Evolutionary conservation across 306 rosid species (phyloP).

Genomic region (cucumber (Cucumis sativus)): DNA sequence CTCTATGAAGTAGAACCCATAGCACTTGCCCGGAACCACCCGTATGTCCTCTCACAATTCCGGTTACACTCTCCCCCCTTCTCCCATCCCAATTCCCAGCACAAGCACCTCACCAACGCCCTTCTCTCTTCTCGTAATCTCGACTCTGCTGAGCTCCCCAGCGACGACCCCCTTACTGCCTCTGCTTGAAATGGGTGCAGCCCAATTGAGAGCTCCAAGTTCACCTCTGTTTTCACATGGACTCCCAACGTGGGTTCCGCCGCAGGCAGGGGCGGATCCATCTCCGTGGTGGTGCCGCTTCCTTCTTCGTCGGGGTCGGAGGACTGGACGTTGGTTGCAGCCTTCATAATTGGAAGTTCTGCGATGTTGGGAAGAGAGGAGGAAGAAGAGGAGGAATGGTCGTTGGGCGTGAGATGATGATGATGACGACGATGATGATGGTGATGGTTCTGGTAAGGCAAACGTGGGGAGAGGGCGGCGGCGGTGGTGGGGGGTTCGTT

Average conservation of each 20-base stretch:
- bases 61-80: conserved; percentile 14
- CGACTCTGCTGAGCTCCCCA: conserved; percentile 37
- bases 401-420: background rate
- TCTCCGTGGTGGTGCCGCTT: conserved; percentile 44
- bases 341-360: conserved; percentile 7
- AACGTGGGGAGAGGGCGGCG: background rate
- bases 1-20: background rate
- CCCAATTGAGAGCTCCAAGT: conserved; percentile 57
- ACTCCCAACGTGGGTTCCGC: background rate
- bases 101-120: conserved; percentile 17
- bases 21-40: conserved; percentile 3
- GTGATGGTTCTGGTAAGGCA: conserved; percentile 12
- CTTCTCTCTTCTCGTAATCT: background rate
- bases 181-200: conserved; percentile 30
- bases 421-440: background rate
- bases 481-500: conserved; percentile 13
- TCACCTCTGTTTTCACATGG: conserved; percentile 8
- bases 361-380: conserved; percentile 9
- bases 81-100: conserved; percentile 32
- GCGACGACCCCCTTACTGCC: conserved; percentile 15
- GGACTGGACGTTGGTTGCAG: background rate
- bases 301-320: conserved; percentile 12
- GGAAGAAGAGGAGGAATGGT: conserved; percentile 2
- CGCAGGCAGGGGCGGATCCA: conserved; percentile 14
- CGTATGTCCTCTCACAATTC: conserved; percentile 23